Base-by-base conservation (phyloP, 23 red algal genomes). In the Rhodosorus marinus region DNA sequence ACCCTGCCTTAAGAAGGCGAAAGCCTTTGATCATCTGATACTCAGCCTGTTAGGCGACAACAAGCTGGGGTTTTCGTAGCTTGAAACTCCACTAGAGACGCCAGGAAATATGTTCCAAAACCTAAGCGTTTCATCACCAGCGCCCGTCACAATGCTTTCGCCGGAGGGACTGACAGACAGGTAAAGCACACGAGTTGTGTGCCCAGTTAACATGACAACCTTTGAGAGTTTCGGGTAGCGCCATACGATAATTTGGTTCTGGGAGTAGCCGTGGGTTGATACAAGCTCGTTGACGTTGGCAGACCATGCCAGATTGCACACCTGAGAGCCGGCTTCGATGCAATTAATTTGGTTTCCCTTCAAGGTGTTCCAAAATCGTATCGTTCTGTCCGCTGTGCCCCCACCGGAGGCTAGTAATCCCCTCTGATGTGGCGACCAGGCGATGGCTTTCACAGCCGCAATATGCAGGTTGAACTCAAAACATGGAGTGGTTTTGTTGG, bases 51-150 rank as follows among this genome's bases (percentile, higher is more conserved):
- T n/a, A n/a, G n/a, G n/a, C n/a, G n/a, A n/a, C n/a, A n/a, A n/a
- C n/a, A n/a, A n/a, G n/a, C n/a, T n/a, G n/a, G n/a, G n/a, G n/a
- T n/a, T n/a, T n/a, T n/a, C n/a, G n/a, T n/a, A n/a, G n/a, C n/a
- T n/a, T n/a, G n/a, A n/a, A n/a, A n/a, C n/a, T n/a, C n/a, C n/a
- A n/a, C n/a, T n/a, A n/a, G n/a, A n/a, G n/a, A n/a, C n/a, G n/a
- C n/a, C n/a, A n/a, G 87, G 87, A 46, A 94, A 94, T 3, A 94
- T 67, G 43, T 76, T 94, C 87, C 87, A 94, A 50, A 94, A 94
- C 25, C 87, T 52, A 9, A 94, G 51, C 35, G 76, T 94, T 48
- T 94, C 76, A 51, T 94, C 87, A 8, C 87, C 87, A 20, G 76
- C 87, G 0, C 87, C 87, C n/a, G 75, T 83, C 2, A 94, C 87